Percentiles rank a stretch among this genome's conserved stretches.
Conservation (phyloP, 176 grass and related monocot genomes). For the Zoysia pacifica region DNA sequence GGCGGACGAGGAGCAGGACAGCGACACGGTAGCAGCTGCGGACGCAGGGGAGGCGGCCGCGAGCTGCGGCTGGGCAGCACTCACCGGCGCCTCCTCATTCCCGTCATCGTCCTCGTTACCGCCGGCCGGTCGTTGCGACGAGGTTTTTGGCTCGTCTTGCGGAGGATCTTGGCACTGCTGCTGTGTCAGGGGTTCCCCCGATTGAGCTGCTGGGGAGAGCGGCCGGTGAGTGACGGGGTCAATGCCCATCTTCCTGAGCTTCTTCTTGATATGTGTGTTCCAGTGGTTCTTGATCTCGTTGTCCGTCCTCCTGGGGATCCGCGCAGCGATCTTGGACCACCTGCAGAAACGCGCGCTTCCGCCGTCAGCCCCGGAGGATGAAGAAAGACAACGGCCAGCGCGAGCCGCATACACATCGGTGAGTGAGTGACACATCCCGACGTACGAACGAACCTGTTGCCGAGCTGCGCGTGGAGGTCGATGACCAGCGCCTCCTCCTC, state of each 20-base stretch:
- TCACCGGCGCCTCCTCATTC: not conserved
- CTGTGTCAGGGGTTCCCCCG: not conserved
- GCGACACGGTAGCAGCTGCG: conserved; percentile 31
- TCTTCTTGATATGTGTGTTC: conserved; percentile 99
- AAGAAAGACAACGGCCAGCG: not conserved
- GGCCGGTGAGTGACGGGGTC: conserved; percentile 73
- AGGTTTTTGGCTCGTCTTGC: not conserved
- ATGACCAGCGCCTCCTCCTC: conserved; percentile 78
- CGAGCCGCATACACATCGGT: not conserved
- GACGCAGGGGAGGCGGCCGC: conserved; percentile 2
- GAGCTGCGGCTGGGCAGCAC: conserved; percentile 14
- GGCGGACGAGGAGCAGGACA: conserved; percentile 38
- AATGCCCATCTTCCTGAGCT: conserved; percentile 87
- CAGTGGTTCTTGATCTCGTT: conserved; percentile 99
- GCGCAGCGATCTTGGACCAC: conserved; percentile 95
- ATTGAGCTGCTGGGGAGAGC: not conserved
- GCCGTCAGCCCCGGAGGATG: not conserved
- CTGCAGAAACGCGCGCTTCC: not conserved
- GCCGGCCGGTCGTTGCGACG: not conserved
- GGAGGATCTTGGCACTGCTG: not conserved
- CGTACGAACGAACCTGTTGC: conserved; percentile 58
- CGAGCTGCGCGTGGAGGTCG: conserved; percentile 85
- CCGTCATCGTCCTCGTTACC: not conserved
- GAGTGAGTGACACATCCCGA: not conserved
- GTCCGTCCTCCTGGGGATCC: conserved; percentile 85